These are phyloP conservation scores for Chlorella sp. DNA, from an alignment of 139 green algal species.

Conservation along the genomic window DNA sequence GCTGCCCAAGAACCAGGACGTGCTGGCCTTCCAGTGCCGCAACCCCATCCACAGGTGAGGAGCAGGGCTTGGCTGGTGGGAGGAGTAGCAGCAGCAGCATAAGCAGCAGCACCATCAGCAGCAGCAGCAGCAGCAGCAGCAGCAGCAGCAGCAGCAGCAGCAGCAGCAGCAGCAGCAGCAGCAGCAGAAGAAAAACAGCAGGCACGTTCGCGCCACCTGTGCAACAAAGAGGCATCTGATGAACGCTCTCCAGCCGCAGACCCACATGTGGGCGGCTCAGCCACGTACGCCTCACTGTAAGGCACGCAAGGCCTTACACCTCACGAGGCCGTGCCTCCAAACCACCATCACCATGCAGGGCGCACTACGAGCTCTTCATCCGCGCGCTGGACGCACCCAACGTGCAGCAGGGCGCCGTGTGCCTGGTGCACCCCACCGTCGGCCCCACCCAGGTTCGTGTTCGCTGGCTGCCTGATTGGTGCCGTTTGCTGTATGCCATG, in stretches of 20 bases:
- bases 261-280: no score
- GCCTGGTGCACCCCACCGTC: slow-evolving; percentile 81
- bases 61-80: no score
- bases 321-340: no score
- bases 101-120: no score
- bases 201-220: neutral
- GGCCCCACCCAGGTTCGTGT: slow-evolving; percentile 65
- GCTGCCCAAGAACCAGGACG: slow-evolving; percentile 60
- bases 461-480: no score
- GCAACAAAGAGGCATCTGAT: neutral
- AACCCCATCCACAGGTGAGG: slow-evolving; percentile 69
- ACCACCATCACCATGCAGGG: slow-evolving; percentile 29
- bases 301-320: no score
- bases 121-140: no score
- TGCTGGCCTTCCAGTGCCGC: slow-evolving; percentile 79
- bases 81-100: no score
- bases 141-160: no score
- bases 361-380: slow-evolving; percentile 90
- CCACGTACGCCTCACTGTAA: no score
- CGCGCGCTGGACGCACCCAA: slow-evolving; percentile 70
- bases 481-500: neutral
- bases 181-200: neutral
- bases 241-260: no score
- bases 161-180: no score
- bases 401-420: slow-evolving; percentile 58